These are phyloP conservation scores for Colletotrichum sp. DNA, from an alignment of 2,329 filamentous ascomycete species.

Conservation along the genomic window DNA sequence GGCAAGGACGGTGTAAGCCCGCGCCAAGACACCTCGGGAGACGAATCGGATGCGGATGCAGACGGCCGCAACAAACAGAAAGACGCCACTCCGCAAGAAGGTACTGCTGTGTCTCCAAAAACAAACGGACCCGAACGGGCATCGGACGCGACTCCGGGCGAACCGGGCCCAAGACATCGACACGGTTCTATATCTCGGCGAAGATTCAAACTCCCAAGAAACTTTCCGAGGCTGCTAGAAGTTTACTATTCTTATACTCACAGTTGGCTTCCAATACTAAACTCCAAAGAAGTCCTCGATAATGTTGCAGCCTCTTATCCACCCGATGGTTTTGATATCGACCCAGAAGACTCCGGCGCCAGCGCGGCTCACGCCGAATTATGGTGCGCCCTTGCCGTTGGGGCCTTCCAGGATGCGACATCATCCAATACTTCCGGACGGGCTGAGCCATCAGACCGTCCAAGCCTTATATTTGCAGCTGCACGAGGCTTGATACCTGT, in stretches of 20 bases:
- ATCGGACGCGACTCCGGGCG: background rate
- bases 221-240: constrained; percentile 68
- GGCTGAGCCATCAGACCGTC: constrained; percentile 32
- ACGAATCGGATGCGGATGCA: constrained; percentile 33
- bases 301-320: constrained; percentile 49
- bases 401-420: constrained; percentile 56
- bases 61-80: constrained; percentile 22
- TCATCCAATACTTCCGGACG: constrained; percentile 13
- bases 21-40: constrained; percentile 36
- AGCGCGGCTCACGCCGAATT: constrained; percentile 58
- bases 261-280: constrained; percentile 76
- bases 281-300: constrained; percentile 65
- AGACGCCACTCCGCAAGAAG: background rate
- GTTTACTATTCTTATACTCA: constrained; percentile 79
- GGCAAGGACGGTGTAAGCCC: constrained; percentile 38
- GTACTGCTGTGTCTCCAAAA: background rate
- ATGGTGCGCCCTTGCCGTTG: constrained; percentile 64
- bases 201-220: constrained; percentile 47
- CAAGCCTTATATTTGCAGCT: constrained; percentile 48
- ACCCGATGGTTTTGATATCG: constrained; percentile 32
- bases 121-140: background rate
- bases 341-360: constrained; percentile 28
- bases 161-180: background rate
- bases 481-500: constrained; percentile 54
- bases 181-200: background rate